Evolutionary conservation across 2,329 filamentous ascomycete genomes (phyloP), one percentile per base, ranked within the genome.

Genomic region (Trichophyton simii): DNA sequence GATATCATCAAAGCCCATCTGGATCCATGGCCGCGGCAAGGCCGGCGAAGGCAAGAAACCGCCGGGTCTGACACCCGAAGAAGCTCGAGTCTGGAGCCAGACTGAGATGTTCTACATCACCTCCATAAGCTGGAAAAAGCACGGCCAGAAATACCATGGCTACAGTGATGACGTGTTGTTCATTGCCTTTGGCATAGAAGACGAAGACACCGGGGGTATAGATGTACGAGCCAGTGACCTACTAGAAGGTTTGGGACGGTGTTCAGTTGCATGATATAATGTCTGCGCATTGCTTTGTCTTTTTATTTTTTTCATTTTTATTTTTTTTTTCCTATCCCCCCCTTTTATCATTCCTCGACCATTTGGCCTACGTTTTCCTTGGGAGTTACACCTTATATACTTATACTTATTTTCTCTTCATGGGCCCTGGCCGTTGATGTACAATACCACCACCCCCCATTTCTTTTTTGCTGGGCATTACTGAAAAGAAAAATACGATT

Each of bases 51-150:
- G 66, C 0, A 69, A 72, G 22, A 68, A 63, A n/a, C 67, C 63
- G 9, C 50, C 62, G 6, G 62, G 60, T 3, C 48, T 7, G 63
- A 59, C 63, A 13, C 63, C 41, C 3, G 34, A 57, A 8, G 57
- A 58, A 7, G 4, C 59, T 8, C 20, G 60, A 54, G 52, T 36
- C 22, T 67, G 63, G 66, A 68, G 70, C 0, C 73, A 76, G 25
- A 78, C 76, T 0, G 79, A 83, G 65, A 82, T 84, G 80, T 71
- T 85, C 31, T 85, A 83, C 63, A 72, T 84, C 0, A 84, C 81
- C 0, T 80, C 77, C 0, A 78, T 83, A 36, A 81, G 75, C 63
- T 85, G 83, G 82, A 82, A 79, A 67, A 67, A 64, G 0, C 68
- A 69, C 0, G 75, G 73, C 0, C 70, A 76, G 63, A 77, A 68